Percentiles rank a stretch among this genome's conserved stretches.
Conservation (phyloP, 1,284 basidiomycete genomes). For the Heterobasidion irregulare region DNA sequence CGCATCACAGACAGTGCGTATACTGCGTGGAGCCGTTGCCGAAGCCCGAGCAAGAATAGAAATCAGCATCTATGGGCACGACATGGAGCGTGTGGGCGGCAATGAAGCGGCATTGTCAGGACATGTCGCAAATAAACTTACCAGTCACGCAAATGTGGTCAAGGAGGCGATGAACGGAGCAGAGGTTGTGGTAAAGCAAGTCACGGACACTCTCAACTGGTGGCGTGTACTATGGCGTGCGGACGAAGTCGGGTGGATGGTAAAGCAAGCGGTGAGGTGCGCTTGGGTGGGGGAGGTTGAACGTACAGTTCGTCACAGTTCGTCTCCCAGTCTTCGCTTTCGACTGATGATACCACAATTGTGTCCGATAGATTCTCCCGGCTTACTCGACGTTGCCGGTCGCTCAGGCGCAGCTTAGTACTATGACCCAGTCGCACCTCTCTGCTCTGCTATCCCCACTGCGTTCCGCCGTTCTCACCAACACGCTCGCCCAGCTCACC, state of each 20-base stretch:
- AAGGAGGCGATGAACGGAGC: conserved; percentile 40
- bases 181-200: conserved; percentile 37
- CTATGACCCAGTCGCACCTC: conserved; percentile 19
- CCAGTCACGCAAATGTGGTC: conserved; percentile 33
- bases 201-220: conserved; percentile 56
- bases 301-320: conserved; percentile 37
- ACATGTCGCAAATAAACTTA: not conserved
- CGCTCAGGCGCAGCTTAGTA: conserved; percentile 1
- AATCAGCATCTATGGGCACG: conserved; percentile 1
- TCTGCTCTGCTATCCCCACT: conserved; percentile 46
- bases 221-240: conserved; percentile 53
- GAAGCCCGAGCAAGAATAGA: conserved; percentile 6
- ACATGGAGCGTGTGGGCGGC: not conserved
- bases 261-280: conserved; percentile 43
- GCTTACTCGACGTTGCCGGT: conserved; percentile 6
- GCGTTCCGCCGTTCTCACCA: conserved; percentile 60
- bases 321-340: not conserved
- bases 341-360: not conserved
- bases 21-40: conserved; percentile 8
- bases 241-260: conserved; percentile 61
- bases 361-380: conserved; percentile 5
- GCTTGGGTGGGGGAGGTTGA: conserved; percentile 63
- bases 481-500: conserved; percentile 52
- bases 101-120: not conserved
- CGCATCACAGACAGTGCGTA: conserved; percentile 4